Percentiles rank a stretch among this genome's conserved stretches.
phyloP scores from a whole-genome alignment of 495 filamentous ascomycete species.

The Aspergillus affinis region DNA sequence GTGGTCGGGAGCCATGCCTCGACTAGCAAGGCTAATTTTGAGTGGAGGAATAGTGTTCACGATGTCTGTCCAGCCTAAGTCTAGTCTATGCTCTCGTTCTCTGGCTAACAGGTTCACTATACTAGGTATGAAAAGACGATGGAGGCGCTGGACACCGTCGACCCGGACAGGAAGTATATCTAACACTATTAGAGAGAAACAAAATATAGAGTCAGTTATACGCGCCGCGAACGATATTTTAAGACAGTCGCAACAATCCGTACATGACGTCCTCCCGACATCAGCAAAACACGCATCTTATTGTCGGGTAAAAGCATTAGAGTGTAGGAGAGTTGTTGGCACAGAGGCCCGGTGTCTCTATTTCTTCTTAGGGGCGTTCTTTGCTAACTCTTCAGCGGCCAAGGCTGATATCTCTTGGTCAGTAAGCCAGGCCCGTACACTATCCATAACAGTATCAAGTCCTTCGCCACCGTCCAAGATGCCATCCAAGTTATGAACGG shows the following conservation, averaged over 20 bases:
- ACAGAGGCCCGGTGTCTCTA: background rate
- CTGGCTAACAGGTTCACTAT: constrained; percentile 15
- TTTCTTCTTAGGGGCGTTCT: constrained; percentile 10
- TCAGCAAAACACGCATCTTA: background rate
- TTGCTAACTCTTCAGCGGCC: constrained; percentile 45
- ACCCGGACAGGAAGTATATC: constrained; percentile 84
- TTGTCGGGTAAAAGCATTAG: too few relatives aligned
- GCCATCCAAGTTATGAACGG: constrained; percentile 76
- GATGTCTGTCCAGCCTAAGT: constrained; percentile 56
- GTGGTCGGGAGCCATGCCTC: constrained; percentile 89
- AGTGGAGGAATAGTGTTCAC: constrained; percentile 98
- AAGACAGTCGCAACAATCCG: background rate
- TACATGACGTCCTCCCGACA: background rate
- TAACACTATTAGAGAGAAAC: constrained; percentile 33
- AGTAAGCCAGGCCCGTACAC: constrained; percentile 74
- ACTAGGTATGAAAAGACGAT: constrained; percentile 93
- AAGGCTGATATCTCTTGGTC: constrained; percentile 74
- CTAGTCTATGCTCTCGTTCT: background rate
- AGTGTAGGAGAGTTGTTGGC: background rate
- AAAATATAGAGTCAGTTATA: background rate
- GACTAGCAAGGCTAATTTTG: constrained; percentile 78
- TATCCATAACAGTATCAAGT: constrained; percentile 76
- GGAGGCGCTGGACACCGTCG: constrained; percentile 75
- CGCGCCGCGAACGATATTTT: background rate
- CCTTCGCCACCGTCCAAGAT: constrained; percentile 71